Percentiles rank a stretch among this genome's conserved stretches.
phyloP scores from a whole-genome alignment of 768 basidiomycete species.

The Naganishia kalamii region DNA sequence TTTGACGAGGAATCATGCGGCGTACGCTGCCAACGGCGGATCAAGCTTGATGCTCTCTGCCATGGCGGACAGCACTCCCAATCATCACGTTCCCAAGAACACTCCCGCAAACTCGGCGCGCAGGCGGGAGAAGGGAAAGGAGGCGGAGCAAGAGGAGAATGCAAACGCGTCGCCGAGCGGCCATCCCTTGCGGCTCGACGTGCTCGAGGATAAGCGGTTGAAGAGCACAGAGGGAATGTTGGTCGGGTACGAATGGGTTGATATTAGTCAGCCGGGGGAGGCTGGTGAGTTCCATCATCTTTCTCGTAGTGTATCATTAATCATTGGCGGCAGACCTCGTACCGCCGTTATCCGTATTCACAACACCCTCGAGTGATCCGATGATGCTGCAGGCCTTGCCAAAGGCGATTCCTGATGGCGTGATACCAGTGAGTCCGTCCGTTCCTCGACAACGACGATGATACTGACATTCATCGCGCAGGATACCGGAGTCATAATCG shows the following conservation, averaged over 20 bases:
- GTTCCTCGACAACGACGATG: conserved; percentile 52
- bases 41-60: neutral
- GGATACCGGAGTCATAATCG: conserved; percentile 60
- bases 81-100: neutral
- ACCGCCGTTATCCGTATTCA: conserved; percentile 81
- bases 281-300: conserved; percentile 62
- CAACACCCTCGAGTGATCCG: conserved; percentile 71
- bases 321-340: conserved; percentile 61
- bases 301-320: neutral
- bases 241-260: conserved; percentile 84
- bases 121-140: neutral
- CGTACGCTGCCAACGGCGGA: conserved; percentile 5
- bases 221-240: conserved; percentile 53
- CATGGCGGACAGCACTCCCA: neutral
- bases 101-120: neutral
- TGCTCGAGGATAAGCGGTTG: conserved; percentile 54
- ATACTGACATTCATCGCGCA: conserved; percentile 5
- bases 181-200: conserved; percentile 3
- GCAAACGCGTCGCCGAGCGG: neutral
- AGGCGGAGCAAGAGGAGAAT: neutral
- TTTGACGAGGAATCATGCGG: conserved; percentile 4
- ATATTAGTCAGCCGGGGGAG: conserved; percentile 84
- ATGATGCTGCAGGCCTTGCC: conserved; percentile 68
- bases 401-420: conserved; percentile 64
- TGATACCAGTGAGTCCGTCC: conserved; percentile 48